These are phyloP conservation scores for Tephrocybe sp. DNA, from an alignment of 768 basidiomycete genomes.

Conservation along the genomic window DNA sequence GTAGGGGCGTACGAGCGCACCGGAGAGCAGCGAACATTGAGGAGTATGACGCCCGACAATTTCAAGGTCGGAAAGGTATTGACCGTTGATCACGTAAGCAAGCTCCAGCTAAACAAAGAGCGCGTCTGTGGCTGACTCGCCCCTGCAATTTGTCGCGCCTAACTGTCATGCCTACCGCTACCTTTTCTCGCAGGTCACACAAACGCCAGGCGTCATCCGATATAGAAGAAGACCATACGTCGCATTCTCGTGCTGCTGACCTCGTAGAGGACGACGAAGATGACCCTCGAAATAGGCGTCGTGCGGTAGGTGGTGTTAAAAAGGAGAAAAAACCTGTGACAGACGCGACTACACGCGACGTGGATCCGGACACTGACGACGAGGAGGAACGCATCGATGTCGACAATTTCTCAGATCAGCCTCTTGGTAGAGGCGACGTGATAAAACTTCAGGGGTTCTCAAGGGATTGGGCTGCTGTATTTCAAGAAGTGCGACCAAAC, in stretches of 20 bases:
- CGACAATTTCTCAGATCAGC: slow-evolving; percentile 62
- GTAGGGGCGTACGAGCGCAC: slow-evolving; percentile 26
- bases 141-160: slow-evolving; percentile 11
- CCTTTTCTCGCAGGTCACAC: slow-evolving; percentile 36
- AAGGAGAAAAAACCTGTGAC: slow-evolving; percentile 31
- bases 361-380: slow-evolving; percentile 34
- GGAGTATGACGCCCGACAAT: too few species aligned
- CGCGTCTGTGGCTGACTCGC: slow-evolving; percentile 31
- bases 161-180: slow-evolving; percentile 36
- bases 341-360: slow-evolving; percentile 18
- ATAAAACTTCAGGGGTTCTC: slow-evolving; percentile 54
- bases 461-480: slow-evolving; percentile 60
- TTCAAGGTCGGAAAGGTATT: neutral
- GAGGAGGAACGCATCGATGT: slow-evolving; percentile 59
- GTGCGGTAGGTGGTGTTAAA: slow-evolving; percentile 22
- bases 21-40: slow-evolving; percentile 39
- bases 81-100: slow-evolving; percentile 7
- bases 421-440: slow-evolving; percentile 53
- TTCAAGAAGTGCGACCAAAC: slow-evolving; percentile 44
- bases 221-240: slow-evolving; percentile 52
- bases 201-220: slow-evolving; percentile 54
- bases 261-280: slow-evolving; percentile 49
- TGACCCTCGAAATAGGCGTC: slow-evolving; percentile 27
- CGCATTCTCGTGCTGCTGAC: slow-evolving; percentile 26
- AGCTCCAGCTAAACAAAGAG: slow-evolving; percentile 24